phyloP scores from a whole-genome alignment of 2,329 filamentous ascomycete genomes.

The Apiospora saccharicola region DNA sequence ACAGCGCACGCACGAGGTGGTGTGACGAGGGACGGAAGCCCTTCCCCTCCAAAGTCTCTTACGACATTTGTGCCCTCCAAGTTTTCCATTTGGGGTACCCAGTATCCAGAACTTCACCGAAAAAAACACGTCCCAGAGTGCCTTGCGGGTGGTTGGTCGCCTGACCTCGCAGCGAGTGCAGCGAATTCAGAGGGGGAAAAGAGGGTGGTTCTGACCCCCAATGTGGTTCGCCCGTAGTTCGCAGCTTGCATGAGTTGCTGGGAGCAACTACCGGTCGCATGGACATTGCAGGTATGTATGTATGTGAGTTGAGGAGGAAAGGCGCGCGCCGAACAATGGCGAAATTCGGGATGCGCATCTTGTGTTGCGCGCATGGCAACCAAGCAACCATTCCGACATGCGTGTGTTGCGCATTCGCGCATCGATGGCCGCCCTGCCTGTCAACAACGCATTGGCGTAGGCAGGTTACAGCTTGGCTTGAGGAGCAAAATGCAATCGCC shows the following conservation, averaged over 20 bases:
- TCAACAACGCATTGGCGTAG: constrained; percentile 13
- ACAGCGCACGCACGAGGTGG: constrained; percentile 8
- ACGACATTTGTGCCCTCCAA: constrained; percentile 21
- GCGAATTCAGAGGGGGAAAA: not conserved
- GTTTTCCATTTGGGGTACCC: constrained; percentile 11
- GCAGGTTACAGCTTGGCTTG: constrained; percentile 2
- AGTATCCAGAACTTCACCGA: constrained; percentile 18
- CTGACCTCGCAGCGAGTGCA: constrained; percentile 16
- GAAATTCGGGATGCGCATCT: constrained; percentile 3
- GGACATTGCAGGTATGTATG: not conserved
- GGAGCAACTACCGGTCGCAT: constrained; percentile 14
- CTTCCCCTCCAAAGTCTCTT: constrained; percentile 15
- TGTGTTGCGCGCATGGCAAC: not conserved
- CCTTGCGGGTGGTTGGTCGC: constrained; percentile 3
- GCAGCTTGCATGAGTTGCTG: not conserved
- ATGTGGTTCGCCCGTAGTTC: constrained; percentile 12
- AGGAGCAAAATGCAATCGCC: not conserved
- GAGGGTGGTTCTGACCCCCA: not conserved
- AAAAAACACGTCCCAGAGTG: not conserved
- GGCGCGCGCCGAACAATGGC: not conserved
- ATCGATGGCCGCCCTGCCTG: not conserved
- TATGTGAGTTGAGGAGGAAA: not conserved
- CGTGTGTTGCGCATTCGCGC: constrained; percentile 7
- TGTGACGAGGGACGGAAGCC: constrained; percentile 8
- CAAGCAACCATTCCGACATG: not conserved